phyloP scores from a whole-genome alignment of 1,139 yeast species.

The Scheffersomyces lignicola region DNA sequence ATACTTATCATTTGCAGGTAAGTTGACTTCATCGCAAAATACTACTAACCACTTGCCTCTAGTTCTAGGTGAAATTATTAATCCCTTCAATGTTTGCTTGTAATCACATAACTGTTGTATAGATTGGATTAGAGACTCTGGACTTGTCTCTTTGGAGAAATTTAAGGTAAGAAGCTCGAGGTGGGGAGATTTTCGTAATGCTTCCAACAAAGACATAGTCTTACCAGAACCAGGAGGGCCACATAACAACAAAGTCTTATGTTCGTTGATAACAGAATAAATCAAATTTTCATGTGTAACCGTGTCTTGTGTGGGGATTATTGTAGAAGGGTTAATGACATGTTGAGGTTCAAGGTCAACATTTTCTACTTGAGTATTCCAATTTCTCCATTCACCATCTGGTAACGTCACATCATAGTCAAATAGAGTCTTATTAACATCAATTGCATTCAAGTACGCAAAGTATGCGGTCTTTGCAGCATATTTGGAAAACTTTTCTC shows the following conservation, averaged over 20 bases:
- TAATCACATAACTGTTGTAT: slow-evolving; percentile 75
- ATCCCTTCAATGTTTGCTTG: slow-evolving; percentile 51
- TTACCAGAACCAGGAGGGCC: slow-evolving; percentile 99
- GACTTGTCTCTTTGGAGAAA: slow-evolving; percentile 81
- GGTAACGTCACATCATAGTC: slow-evolving; percentile 52
- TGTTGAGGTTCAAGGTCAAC: slow-evolving; percentile 63
- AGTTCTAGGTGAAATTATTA: slow-evolving; percentile 57
- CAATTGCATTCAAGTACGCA: slow-evolving; percentile 14
- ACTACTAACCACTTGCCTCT: slow-evolving; percentile 75
- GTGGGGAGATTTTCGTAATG: slow-evolving; percentile 58
- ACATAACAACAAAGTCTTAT: slow-evolving; percentile 68
- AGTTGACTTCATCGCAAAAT: slow-evolving; percentile 90
- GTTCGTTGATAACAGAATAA: slow-evolving; percentile 56
- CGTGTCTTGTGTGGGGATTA: slow-evolving; percentile 83
- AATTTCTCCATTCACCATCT: slow-evolving; percentile 50
- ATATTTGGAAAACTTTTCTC: slow-evolving; percentile 37
- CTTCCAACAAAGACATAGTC: slow-evolving; percentile 82
- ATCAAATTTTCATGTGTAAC: slow-evolving; percentile 64
- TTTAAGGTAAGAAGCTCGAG: slow-evolving; percentile 70
- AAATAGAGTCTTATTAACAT: slow-evolving; percentile 17
- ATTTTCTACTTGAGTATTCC: slow-evolving; percentile 45
- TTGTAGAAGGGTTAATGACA: slow-evolving; percentile 59
- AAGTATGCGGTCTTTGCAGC: slow-evolving; percentile 23
- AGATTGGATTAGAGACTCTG: slow-evolving; percentile 59
- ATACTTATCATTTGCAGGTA: slow-evolving; percentile 72